Evolutionary conservation across 2,329 filamentous ascomycete species (phyloP).

Genomic region (Hypoxylon sp.): DNA sequence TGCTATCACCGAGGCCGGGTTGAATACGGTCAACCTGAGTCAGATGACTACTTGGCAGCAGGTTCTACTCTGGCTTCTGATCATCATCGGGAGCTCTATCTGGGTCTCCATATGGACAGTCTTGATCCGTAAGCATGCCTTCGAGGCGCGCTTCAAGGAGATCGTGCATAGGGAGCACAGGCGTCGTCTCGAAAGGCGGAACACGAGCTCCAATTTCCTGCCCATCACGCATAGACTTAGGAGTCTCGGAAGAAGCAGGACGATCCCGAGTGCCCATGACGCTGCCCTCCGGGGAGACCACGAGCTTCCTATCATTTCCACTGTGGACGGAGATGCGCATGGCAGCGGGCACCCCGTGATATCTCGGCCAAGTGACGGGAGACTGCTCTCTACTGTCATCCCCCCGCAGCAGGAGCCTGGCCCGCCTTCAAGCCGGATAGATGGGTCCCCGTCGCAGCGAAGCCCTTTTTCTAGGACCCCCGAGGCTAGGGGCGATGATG

Average conservation of each 20-base stretch:
- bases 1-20: conserved; percentile 72
- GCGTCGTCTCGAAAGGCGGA: conserved; percentile 41
- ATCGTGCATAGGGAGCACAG: conserved; percentile 56
- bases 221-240: conserved; percentile 40
- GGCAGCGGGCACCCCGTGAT: conserved; percentile 25
- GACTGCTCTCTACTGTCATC: conserved; percentile 30
- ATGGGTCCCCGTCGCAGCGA: background rate
- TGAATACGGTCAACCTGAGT: conserved; percentile 67
- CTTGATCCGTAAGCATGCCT: conserved; percentile 65
- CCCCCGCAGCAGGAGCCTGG: conserved; percentile 14
- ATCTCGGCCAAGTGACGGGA: conserved; percentile 36
- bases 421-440: background rate
- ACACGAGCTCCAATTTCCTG: conserved; percentile 41
- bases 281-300: conserved; percentile 6
- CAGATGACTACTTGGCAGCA: conserved; percentile 73
- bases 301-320: background rate
- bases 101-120: conserved; percentile 71
- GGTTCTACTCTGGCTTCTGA: conserved; percentile 66
- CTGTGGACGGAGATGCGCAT: background rate
- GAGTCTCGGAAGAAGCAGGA: conserved; percentile 34
- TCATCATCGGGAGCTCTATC: conserved; percentile 69
- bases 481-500: background rate
- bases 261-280: conserved; percentile 5
- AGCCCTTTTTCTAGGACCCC: background rate
- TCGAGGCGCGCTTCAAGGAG: conserved; percentile 66